phyloP scores from a whole-genome alignment of 108 stramenopile genomes.

The Craspedostauros australis region DNA sequence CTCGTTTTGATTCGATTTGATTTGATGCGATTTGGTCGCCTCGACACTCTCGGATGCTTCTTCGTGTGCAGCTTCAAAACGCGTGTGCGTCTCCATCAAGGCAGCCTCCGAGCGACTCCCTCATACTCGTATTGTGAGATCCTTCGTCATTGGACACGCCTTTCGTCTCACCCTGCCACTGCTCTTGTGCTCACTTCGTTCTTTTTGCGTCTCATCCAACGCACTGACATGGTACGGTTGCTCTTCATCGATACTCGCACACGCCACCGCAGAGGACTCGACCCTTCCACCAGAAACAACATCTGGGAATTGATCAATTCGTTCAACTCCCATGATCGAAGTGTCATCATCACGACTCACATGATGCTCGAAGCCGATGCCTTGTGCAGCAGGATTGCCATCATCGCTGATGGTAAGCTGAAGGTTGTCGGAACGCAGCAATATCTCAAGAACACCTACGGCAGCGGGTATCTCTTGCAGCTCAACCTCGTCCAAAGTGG shows the following conservation, averaged over 20 bases:
- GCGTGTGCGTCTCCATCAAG: no score
- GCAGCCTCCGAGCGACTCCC: no score
- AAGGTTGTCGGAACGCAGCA: conserved; percentile 70
- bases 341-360: conserved; percentile 86
- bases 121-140: no score
- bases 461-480: conserved; percentile 38
- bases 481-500: conserved; percentile 25
- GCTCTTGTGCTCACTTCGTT: no score
- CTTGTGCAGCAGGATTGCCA: conserved; percentile 82
- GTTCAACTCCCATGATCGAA: conserved; percentile 33
- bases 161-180: conserved; percentile 9
- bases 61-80: no score
- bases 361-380: conserved; percentile 92
- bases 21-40: background rate
- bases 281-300: conserved; percentile 45
- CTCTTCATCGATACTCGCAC: no score
- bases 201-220: no score
- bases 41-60: background rate
- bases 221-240: no score
- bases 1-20: background rate
- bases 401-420: conserved; percentile 75
- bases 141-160: no score
- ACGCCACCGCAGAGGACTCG: no score
- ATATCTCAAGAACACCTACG: conserved; percentile 62
- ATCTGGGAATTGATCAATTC: conserved; percentile 46